Conservation (phyloP, 2,329 filamentous ascomycete genomes). For the Fusarium longipes region DNA sequence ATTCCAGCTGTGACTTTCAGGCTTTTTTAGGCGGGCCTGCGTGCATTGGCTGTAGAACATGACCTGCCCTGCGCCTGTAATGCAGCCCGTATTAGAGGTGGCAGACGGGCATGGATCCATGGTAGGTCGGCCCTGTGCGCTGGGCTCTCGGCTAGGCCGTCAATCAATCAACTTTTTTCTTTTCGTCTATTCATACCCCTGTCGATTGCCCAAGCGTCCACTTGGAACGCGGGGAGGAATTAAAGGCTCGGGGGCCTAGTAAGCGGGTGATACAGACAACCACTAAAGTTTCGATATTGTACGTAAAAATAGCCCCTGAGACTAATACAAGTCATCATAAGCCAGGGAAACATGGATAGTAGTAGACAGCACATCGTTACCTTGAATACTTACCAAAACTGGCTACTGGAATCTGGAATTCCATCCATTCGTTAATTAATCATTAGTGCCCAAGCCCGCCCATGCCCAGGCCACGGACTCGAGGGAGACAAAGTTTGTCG, state of each 20-base stretch:
- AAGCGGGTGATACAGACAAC: constrained; percentile 21
- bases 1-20: constrained; percentile 21
- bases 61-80: constrained; percentile 4
- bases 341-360: constrained; percentile 4
- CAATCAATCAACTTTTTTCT: constrained; percentile 7
- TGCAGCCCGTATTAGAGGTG: constrained; percentile 15
- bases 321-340: constrained; percentile 13
- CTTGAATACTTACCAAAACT: constrained; percentile 3
- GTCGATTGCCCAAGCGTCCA: constrained; percentile 24
- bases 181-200: constrained; percentile 11
- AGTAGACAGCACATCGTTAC: neutral
- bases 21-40: constrained; percentile 34
- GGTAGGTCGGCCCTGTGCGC: neutral
- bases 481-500: constrained; percentile 17
- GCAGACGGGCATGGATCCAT: too few species aligned
- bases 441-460: neutral
- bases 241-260: constrained; percentile 27
- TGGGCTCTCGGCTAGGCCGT: constrained; percentile 11
- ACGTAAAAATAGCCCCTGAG: constrained; percentile 38
- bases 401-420: constrained; percentile 20
- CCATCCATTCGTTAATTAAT: constrained; percentile 5
- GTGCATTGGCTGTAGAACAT: constrained; percentile 24
- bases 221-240: constrained; percentile 42
- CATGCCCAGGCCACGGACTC: constrained; percentile 12
- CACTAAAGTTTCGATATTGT: constrained; percentile 18